Evolutionary conservation across 2,329 filamentous ascomycete species (phyloP), one percentile per base, ranked within the genome.

Genomic region (Macrophomina pseudophaseolina): DNA sequence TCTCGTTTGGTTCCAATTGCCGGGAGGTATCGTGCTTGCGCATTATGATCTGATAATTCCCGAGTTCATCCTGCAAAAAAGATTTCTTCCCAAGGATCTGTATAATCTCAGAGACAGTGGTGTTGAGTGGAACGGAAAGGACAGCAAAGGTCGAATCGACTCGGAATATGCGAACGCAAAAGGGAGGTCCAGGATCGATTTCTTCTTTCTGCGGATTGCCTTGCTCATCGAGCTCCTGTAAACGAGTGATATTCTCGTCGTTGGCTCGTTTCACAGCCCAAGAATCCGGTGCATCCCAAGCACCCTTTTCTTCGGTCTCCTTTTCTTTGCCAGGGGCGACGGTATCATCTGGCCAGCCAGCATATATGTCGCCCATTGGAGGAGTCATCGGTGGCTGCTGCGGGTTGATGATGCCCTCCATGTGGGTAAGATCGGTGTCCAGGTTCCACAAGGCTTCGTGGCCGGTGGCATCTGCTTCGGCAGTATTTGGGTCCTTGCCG

Each of bases 41-140:
- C 83, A 99, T 87, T 48, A 98, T 91, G 68, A 99, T 96, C 76
- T 97, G 92, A 77, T 97, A 99, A 71, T 97, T 97, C 73, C 95
- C 92, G 67, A 97, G 81, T 69, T 93, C 91, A 72, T 97, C 94
- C 66, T 93, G 91, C 42, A 97, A 85, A 72, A 95, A 95, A 2
- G 94, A 96, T 81, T 98, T 98, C 81, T 95, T 96, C 66, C 94
- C 91, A 70, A 99, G 87, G 76, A 95, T 92, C n/a, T 88, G 86
- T 70, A 98, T 90, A 52, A 98, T 90, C 67, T 99, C 94, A 18
- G 87, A 85, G 18, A 97, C 94, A 0, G 91, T 94, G 3, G 94
- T 90, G 74, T 94, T 92, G 63, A 98, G 82, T 2, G 89, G 84
- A 78, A 94, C 90, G 35, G 93, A 94, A 59, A 99, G 86, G 0